phyloP scores from a whole-genome alignment of 805 yeast genomes.

The Yarrowia yakushimensis region DNA sequence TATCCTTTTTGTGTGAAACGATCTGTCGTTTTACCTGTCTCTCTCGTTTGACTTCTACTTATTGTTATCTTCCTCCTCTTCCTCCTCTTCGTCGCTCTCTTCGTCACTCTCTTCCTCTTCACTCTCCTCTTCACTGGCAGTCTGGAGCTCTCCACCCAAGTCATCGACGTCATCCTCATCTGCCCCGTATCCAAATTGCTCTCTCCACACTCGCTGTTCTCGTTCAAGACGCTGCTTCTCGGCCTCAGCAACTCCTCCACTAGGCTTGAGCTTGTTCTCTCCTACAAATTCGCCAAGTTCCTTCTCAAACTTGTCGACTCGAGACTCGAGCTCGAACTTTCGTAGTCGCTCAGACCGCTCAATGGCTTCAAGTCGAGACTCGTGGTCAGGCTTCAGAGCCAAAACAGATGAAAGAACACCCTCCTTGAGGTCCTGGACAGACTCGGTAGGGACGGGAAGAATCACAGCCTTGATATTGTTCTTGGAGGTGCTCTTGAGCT shows the following conservation, averaged over 20 bases:
- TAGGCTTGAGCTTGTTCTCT: constrained; percentile 66
- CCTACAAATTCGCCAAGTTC: constrained; percentile 84
- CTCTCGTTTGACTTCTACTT: neutral
- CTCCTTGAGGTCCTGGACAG: constrained; percentile 42
- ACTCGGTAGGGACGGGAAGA: constrained; percentile 36
- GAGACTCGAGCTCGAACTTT: constrained; percentile 60
- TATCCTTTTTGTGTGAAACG: constrained; percentile 5
- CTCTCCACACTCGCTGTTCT: constrained; percentile 66
- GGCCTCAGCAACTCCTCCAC: constrained; percentile 87
- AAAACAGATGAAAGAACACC: constrained; percentile 78
- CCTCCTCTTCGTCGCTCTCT: neutral
- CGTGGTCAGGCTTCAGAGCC: constrained; percentile 79
- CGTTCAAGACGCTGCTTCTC: constrained; percentile 65
- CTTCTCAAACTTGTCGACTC: constrained; percentile 68
- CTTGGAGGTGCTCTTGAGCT: constrained; percentile 47
- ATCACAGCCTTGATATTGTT: constrained; percentile 38
- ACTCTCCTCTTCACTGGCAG: constrained; percentile 6
- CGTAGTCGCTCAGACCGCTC: constrained; percentile 80
- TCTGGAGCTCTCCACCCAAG: neutral
- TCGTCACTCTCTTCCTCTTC: constrained; percentile 8
- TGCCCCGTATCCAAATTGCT: constrained; percentile 29
- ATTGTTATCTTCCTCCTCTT: neutral
- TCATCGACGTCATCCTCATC: constrained; percentile 17
- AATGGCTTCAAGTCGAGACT: constrained; percentile 80
- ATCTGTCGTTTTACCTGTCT: neutral